Evolutionary conservation across 2,329 filamentous ascomycete genomes (phyloP).

Genomic region (Aspergillus aculeatinus): DNA sequence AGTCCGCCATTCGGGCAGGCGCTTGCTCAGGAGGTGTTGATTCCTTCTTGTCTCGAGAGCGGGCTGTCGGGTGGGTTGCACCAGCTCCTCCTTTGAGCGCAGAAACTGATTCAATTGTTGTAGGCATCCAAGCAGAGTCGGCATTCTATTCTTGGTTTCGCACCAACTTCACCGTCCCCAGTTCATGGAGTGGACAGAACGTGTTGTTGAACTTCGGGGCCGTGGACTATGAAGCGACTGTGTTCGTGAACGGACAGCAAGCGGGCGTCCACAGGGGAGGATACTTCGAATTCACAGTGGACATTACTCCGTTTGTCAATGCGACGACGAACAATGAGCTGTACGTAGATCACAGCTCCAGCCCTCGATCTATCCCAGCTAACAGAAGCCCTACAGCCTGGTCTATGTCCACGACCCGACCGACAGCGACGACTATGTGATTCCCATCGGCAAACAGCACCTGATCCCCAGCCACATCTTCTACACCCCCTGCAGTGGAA

Average conservation of each 20-base stretch:
- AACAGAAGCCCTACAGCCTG: conserved; percentile 41
- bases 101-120: not conserved
- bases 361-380: not conserved
- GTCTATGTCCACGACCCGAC: conserved; percentile 70
- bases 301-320: conserved; percentile 52
- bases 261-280: conserved; percentile 59
- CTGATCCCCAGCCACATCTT: conserved; percentile 58
- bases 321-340: conserved; percentile 54
- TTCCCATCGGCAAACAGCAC: conserved; percentile 67
- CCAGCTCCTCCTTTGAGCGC: not conserved
- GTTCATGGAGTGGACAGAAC: conserved; percentile 42
- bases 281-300: conserved; percentile 61
- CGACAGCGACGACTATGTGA: conserved; percentile 54
- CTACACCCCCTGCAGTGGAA: conserved; percentile 70
- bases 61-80: conserved; percentile 47
- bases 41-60: conserved; percentile 57
- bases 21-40: conserved; percentile 47
- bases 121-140: conserved; percentile 40
- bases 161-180: conserved; percentile 50
- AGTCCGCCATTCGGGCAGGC: conserved; percentile 47
- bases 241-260: conserved; percentile 58
- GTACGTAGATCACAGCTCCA: conserved; percentile 36
- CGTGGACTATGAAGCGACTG: conserved; percentile 53
- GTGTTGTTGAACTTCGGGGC: conserved; percentile 52
- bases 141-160: conserved; percentile 49